Conservation (phyloP, 129 eudicot species). For the Flaveria linearis region DNA sequence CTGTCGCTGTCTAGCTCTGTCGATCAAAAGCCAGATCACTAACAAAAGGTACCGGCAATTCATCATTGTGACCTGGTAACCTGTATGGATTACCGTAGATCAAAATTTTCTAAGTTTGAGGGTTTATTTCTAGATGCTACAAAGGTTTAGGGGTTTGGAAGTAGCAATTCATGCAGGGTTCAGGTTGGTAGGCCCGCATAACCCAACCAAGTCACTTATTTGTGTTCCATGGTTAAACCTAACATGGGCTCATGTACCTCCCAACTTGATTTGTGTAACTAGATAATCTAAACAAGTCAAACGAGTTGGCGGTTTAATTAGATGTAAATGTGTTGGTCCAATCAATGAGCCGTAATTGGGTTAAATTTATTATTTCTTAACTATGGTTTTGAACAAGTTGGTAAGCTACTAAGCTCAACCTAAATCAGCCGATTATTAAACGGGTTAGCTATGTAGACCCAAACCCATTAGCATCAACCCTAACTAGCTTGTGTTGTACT, state of each 20-base stretch:
- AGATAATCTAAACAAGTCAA: neutral
- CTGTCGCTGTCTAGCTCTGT: no score
- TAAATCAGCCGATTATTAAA: neutral
- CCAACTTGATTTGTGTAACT: neutral
- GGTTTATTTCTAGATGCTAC: neutral
- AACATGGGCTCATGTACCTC: neutral
- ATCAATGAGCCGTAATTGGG: neutral
- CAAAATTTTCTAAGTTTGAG: neutral
- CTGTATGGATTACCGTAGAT: neutral
- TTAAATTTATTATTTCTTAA: neutral
- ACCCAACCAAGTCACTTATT: neutral
- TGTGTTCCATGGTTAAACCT: neutral
- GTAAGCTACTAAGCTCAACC: neutral
- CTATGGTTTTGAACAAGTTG: neutral
- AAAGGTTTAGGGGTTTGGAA: neutral
- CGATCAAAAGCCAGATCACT: no score
- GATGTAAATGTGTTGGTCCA: neutral
- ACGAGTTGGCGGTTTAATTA: neutral
- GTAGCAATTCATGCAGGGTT: neutral
- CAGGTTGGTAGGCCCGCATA: neutral
- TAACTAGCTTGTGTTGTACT: neutral
- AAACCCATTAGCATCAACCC: neutral
- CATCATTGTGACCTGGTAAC: neutral
- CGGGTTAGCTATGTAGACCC: neutral
- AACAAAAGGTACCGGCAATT: neutral